Percentiles rank a stretch among this genome's conserved stretches.
phyloP scores from a whole-genome alignment of 2,329 filamentous ascomycete genomes.

The Aspergillus melleus region DNA sequence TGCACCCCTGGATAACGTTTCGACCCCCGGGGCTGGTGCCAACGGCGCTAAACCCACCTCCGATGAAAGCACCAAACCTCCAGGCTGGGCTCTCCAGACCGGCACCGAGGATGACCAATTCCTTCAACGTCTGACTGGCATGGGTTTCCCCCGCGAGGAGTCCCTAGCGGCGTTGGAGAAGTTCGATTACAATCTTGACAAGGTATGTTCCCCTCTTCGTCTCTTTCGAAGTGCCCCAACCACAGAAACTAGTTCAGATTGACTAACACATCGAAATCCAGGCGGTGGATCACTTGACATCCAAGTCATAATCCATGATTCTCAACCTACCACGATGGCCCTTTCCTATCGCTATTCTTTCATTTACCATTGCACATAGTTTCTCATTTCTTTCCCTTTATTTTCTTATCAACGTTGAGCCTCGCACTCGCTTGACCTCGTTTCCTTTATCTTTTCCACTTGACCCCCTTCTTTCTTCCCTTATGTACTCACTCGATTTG shows the following conservation, averaged over 20 bases:
- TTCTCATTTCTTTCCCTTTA: constrained; percentile 1
- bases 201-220: constrained; percentile 59
- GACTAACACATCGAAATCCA: constrained; percentile 15
- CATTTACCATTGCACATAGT: constrained; percentile 19
- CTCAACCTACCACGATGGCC: background rate
- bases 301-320: constrained; percentile 34
- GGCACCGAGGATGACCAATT: constrained; percentile 88
- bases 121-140: constrained; percentile 80
- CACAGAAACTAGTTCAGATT: background rate
- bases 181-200: constrained; percentile 94
- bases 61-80: constrained; percentile 23
- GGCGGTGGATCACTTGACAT: constrained; percentile 44
- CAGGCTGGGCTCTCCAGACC: constrained; percentile 69
- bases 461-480: background rate
- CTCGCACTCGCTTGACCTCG: constrained; percentile 1
- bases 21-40: constrained; percentile 20
- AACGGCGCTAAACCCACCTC: constrained; percentile 18
- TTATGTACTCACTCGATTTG: constrained; percentile 11
- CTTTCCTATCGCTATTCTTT: background rate
- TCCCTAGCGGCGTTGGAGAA: constrained; percentile 83
- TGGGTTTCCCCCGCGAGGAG: constrained; percentile 78
- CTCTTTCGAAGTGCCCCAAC: background rate
- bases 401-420: constrained; percentile 1
- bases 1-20: constrained; percentile 65
- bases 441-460: constrained; percentile 17